Evolutionary conservation across 352 stramenopile genomes (phyloP), one percentile per base, ranked within the genome.

Genomic region (Saprolegnia parasitica): DNA sequence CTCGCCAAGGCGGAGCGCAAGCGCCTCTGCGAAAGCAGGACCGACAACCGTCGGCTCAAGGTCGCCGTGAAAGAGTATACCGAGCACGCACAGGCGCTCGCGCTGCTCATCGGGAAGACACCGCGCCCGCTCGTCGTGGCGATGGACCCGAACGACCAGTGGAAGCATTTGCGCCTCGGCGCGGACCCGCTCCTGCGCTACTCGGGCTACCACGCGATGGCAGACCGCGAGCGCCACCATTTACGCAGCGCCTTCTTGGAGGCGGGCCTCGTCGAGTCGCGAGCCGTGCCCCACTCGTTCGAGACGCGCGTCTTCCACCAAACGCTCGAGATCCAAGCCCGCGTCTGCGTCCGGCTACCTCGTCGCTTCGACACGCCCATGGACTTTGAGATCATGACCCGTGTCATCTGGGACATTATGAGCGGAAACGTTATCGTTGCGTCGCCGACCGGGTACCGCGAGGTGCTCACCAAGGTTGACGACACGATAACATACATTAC

Each of bases 301-400:
- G 13, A 16, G 35, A 15, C 52, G 3, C 24, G 35, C 24, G 20
- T 60, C 1, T 60, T 60, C 35, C 24, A 40, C 24, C 11, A 40
- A 16, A 60, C 52, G 24, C 35, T 60, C 24, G 24, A 60, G 35
- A 24, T 60, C 35, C 35, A 60, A 35, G 35, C 52, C 13, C 24
- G 35, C 24, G 24, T 20, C 3, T 15, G 11, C 13, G 35, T 9
- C 13, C 13, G 20, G 3, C 35, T 60, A 2, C 13, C 52, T 24
- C 13, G 13, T 16, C 52, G 13, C 11, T 24, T 60, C 3, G 13
- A 40, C 13, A 60, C 24, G 24, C 11, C 24, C 35, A 60, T 60
- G 24, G 52, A 60, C 35, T 60, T 60, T 60, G 35, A 60, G 16
- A 35, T 60, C 52, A 60, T 60, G 16, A 21, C 52, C 11, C 11